Evolutionary conservation across 2,329 filamentous ascomycete species (phyloP), one percentile per base, ranked within the genome.

Genomic region (Cordyceps tenuipes): DNA sequence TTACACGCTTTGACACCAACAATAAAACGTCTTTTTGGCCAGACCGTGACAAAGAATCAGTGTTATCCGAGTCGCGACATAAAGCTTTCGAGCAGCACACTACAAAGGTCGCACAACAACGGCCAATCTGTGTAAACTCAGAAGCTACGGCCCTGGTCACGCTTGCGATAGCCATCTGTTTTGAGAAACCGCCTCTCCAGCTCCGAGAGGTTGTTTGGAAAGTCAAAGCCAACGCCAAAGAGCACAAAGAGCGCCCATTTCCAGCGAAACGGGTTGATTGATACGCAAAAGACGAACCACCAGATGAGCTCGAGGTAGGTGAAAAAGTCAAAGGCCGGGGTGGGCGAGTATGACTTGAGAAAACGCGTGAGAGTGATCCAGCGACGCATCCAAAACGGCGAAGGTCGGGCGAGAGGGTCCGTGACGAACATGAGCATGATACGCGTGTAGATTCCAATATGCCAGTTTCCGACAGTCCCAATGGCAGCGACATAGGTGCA

Each of bases 201-300:
- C 64, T 82, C 76, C 0, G 93, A 85, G 29, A 94, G 77, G 15
- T 75, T 77, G 71, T 82, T 78, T 0, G 90, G 90, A 51, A 94
- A 69, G 21, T 77, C 77, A 48, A 82, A 78, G 0, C 88, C 89
- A 34, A 93, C 70, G 0, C 91, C 90, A 62, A 88, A 88, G 66
- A 95, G 86, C 17, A 95, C 89, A 69, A 95, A 95, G 0, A 86
- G 70, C 0, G 87, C 89, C 91, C 90, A 95, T 76, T 95, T 95
- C 90, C 90, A 95, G 9, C 90, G 77, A 72, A 95, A 95, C 0
- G 91, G 91, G 68, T 95, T 95, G 66, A 94, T 81, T 5, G 81
- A 75, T 47, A 93, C 84, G 60, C 87, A 87, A 68, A 94, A 95
- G 6, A 84, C 70, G 65, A 93, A 94, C 91, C 90, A 95, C 78